phyloP scores from a whole-genome alignment of 129 eudicot genomes.

The Erigeron canadensis region DNA sequence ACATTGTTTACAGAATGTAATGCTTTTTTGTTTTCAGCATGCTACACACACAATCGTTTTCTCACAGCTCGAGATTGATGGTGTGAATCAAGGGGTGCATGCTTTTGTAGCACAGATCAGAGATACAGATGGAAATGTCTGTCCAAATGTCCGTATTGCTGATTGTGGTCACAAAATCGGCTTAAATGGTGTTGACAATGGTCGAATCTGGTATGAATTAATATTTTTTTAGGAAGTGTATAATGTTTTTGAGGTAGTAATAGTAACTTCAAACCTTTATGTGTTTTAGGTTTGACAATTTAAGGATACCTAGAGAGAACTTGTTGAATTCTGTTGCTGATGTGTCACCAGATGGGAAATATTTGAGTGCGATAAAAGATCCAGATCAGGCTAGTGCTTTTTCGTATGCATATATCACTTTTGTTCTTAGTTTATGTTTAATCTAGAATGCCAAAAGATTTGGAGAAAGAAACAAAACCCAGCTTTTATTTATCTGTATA shows the following conservation, averaged over 20 bases:
- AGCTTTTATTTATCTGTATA: not conserved
- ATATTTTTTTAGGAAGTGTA: not conserved
- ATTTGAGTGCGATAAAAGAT: conserved; percentile 74
- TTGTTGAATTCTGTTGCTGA: conserved; percentile 93
- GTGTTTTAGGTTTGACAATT: conserved; percentile 72
- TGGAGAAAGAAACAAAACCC: not conserved
- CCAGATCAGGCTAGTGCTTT: conserved; percentile 64
- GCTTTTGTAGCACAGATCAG: conserved; percentile 87
- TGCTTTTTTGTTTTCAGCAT: conserved; percentile 44
- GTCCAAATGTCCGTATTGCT: conserved; percentile 75
- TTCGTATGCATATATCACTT: not conserved
- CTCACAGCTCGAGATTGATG: conserved; percentile 79
- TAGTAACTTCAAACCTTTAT: not conserved
- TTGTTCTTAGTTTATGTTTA: not conserved
- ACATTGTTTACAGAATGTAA: not conserved
- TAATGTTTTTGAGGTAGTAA: not conserved
- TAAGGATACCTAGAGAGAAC: conserved; percentile 84
- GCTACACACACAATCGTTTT: conserved; percentile 89
- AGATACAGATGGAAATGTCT: conserved; percentile 63
- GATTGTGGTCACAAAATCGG: conserved; percentile 98
- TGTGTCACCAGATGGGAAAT: conserved; percentile 85
- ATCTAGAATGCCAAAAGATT: no score
- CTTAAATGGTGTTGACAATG: conserved; percentile 87
- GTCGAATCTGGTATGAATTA: conserved; percentile 69
- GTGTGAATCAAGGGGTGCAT: conserved; percentile 88